phyloP scores from a whole-genome alignment of 2,329 filamentous ascomycete species.

The Venturia effusa region DNA sequence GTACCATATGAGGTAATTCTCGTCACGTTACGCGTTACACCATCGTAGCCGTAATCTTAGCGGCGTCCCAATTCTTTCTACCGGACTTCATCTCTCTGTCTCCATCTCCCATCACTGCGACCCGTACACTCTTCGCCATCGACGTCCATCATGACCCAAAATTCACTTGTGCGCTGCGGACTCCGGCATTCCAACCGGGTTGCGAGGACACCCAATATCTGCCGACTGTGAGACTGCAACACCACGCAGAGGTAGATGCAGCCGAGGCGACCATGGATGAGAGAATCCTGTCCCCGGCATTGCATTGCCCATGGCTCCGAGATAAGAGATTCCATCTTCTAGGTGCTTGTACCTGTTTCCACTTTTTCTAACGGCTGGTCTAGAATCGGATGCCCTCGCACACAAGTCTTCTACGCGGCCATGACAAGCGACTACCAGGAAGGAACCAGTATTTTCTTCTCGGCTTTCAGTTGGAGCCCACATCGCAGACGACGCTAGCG shows the following conservation, averaged over 20 bases:
- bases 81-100: not conserved
- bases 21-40: not conserved
- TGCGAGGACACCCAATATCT: not conserved
- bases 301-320: not conserved
- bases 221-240: not conserved
- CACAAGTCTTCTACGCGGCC: not conserved
- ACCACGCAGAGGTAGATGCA: not conserved
- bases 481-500: not conserved
- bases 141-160: not conserved
- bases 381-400: not conserved
- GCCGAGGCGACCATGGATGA: not conserved
- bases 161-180: not conserved
- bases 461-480: not conserved
- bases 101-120: not conserved
- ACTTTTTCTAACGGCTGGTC: not conserved
- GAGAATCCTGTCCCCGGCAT: not conserved
- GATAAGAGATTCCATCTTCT: not conserved
- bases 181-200: not conserved
- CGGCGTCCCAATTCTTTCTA: too few relatives aligned
- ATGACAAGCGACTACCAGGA: not conserved
- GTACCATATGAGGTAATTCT: too few relatives aligned
- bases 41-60: too few relatives aligned
- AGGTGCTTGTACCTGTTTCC: not conserved
- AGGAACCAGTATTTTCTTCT: not conserved
- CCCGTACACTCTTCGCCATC: not conserved